Base-by-base conservation (phyloP, 2,329 filamentous ascomycete genomes). In the Geosmithia putterillii region DNA sequence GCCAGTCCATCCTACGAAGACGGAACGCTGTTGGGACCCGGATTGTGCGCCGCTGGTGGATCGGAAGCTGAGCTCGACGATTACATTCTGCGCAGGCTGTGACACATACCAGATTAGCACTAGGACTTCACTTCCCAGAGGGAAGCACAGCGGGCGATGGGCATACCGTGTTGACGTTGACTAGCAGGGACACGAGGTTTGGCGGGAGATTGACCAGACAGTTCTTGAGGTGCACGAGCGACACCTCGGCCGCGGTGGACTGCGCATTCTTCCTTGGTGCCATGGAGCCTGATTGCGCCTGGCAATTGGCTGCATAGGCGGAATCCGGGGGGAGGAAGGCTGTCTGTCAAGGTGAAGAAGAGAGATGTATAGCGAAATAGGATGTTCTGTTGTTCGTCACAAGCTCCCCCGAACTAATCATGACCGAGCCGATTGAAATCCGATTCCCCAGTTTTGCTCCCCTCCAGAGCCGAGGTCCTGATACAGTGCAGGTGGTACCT, bases 1-100 rank as follows among this genome's bases (percentile, higher is more conserved):
- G 53, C 92, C 92, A 10, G 92, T 95, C 92, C 92, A 98, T 60
- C 92, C 92, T 46, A 94, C 72, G 59, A 84, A 98, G 53, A 94
- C 72, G 40, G 86, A 94, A 55, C 74, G 76, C 52, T 79, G 76
- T 43, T 67, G 63, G 7, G 67, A 58, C 42, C 69, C 67, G 21
- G 66, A 55, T 50, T 70, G 66, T 44, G 70, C 44, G 39, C 28
- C 28, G 28, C 54, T 57, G 36, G 74, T 60, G 19, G 73, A 64
- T 48, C 73, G 55, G 64, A 84, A 94, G 59, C 74, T 83, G 50
- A 98, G 74, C 65, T 98, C 92, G 60, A 98, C 83, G 48, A 96
- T 76, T 53, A 96, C 86, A 83, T 96, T 95, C 66, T 98, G 92
- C 28, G 85, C 86, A 46, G 89, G 75, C 87, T 94, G 54, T 12